A percentile compares a stretch with the other conserved stretches of the same genome.
Evolutionary conservation across 164 flowering plant species (phyloP).

Genomic region (Vitis cinerea): DNA sequence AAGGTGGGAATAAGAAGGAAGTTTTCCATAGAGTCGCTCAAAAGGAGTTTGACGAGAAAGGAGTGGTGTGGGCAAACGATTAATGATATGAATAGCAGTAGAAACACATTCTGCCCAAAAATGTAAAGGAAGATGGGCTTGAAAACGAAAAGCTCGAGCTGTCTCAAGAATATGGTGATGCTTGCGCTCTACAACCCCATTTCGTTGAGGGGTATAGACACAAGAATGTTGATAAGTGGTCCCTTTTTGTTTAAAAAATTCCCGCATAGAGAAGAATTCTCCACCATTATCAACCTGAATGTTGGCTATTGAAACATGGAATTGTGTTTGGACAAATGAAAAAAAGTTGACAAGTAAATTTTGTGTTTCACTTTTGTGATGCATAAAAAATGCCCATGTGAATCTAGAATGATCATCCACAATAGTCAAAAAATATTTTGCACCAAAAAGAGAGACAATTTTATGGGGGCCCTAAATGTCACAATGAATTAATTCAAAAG

Average conservation of each 20-base stretch:
- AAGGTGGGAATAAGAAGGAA: neutral
- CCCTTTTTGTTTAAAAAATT: no score
- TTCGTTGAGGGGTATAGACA: constrained; percentile 3
- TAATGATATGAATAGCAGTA: constrained; percentile 1
- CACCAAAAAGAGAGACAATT: no score
- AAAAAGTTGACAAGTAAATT: neutral
- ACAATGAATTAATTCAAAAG: constrained; percentile 5
- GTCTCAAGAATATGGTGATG: constrained; percentile 10
- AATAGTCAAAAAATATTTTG: no score
- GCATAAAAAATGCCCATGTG: neutral
- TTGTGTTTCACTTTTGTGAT: neutral
- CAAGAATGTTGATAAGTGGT: no score
- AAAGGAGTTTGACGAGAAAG: neutral
- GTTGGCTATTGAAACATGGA: no score
- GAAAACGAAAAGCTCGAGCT: constrained; percentile 8
- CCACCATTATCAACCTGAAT: no score
- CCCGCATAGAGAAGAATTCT: no score
- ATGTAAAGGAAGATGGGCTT: constrained; percentile 1
- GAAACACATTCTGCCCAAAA: constrained; percentile 14
- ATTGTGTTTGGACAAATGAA: neutral
- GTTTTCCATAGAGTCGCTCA: neutral
- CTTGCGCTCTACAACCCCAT: constrained; percentile 10
- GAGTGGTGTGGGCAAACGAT: neutral
- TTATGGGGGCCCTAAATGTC: neutral
- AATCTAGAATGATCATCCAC: neutral